Conservation (phyloP, 768 basidiomycete species). For the Trametopsis cervina region DNA sequence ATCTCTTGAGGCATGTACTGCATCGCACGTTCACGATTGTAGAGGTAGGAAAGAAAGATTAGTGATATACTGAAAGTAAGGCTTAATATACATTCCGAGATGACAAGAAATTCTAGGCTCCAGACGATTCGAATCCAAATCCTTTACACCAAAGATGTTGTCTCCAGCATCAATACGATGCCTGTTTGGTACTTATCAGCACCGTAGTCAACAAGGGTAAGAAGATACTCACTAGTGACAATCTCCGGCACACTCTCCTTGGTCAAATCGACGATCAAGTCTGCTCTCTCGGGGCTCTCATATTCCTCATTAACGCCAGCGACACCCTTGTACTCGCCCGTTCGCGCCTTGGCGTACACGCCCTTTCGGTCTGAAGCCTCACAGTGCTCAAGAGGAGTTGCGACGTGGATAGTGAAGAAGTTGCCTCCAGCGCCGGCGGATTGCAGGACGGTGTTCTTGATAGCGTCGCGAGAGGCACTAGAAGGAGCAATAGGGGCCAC, state of each 20-base stretch:
- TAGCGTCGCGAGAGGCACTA: conserved; percentile 68
- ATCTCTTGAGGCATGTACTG: too few relatives aligned
- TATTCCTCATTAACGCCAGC: conserved; percentile 84
- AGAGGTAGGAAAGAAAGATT: too few relatives aligned
- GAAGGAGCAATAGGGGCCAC: conserved; percentile 84
- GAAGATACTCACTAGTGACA: conserved; percentile 72
- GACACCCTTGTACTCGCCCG: conserved; percentile 80
- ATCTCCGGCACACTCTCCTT: conserved; percentile 84
- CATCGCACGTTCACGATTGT: too few relatives aligned
- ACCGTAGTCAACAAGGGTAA: not conserved
- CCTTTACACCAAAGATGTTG: not conserved
- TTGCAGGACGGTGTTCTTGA: conserved; percentile 65
- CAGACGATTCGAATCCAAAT: too few relatives aligned
- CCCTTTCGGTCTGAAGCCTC: conserved; percentile 86
- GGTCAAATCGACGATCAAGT: conserved; percentile 77
- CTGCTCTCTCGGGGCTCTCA: conserved; percentile 72
- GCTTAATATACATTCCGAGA: too few relatives aligned
- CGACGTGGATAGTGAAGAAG: conserved; percentile 93
- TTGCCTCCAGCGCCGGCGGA: conserved; percentile 85
- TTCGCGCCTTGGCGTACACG: conserved; percentile 73
- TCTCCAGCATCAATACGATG: conserved; percentile 4
- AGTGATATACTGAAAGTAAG: too few relatives aligned
- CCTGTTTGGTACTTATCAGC: not conserved
- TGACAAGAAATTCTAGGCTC: too few relatives aligned
- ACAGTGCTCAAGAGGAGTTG: conserved; percentile 87